Percentiles rank a stretch among this genome's conserved stretches.
phyloP scores from a whole-genome alignment of 2,329 filamentous ascomycete genomes.

The Basipetospora sp. region DNA sequence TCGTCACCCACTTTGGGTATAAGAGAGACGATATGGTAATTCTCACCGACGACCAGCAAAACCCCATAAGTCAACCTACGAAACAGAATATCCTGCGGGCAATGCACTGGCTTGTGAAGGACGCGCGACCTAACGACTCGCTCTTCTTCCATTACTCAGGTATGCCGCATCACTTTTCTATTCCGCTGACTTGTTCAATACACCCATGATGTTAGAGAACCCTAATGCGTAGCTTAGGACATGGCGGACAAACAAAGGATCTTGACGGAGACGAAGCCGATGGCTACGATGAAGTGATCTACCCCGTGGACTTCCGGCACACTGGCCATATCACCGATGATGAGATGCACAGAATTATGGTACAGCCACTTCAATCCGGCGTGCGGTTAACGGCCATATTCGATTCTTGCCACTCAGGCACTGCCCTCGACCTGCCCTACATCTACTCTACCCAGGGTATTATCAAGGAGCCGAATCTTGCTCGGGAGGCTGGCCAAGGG shows the following conservation, averaged over 20 bases:
- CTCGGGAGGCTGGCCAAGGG: conserved; percentile 52
- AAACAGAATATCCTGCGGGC: conserved; percentile 89
- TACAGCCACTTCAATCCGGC: conserved; percentile 38
- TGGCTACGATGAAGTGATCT: conserved; percentile 71
- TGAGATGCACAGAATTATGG: conserved; percentile 65
- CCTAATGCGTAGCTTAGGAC: conserved; percentile 31
- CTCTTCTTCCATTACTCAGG: conserved; percentile 96
- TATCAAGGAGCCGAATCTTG: conserved; percentile 53
- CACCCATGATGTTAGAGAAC: background rate
- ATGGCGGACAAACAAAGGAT: conserved; percentile 70
- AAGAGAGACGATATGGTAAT: conserved; percentile 94
- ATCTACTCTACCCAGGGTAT: conserved; percentile 56
- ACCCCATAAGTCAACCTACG: conserved; percentile 90
- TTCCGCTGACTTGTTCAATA: no score
- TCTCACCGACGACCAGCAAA: conserved; percentile 90
- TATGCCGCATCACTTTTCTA: conserved; percentile 25
- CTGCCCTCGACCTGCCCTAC: conserved; percentile 51
- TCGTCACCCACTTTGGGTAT: conserved; percentile 81
- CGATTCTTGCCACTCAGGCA: conserved; percentile 53
- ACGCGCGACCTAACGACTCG: conserved; percentile 80
- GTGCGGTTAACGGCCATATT: conserved; percentile 49
- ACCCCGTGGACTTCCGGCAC: conserved; percentile 66
- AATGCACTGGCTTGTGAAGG: conserved; percentile 97
- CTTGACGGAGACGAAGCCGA: conserved; percentile 68
- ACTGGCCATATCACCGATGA: conserved; percentile 74